Evolutionary conservation across 805 yeast species (phyloP).

Genomic region (Ogataea philodendri): DNA sequence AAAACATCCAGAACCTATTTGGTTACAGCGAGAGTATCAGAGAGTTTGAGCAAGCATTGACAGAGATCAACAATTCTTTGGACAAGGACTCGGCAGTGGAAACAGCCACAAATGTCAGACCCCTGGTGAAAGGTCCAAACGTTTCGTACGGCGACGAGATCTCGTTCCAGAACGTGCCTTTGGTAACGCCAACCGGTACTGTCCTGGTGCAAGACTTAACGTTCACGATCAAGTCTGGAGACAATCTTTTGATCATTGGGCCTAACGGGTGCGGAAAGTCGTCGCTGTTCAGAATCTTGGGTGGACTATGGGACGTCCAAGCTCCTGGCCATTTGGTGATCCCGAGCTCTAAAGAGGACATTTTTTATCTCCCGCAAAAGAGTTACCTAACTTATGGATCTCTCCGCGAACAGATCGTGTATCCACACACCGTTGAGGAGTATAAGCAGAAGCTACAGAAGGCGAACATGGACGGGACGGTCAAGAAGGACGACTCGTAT

Average conservation of each 20-base stretch:
- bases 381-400: conserved; percentile 83
- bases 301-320: conserved; percentile 89
- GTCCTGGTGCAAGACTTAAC: conserved; percentile 62
- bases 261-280: conserved; percentile 98
- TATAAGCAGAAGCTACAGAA: conserved; percentile 38
- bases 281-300: conserved; percentile 82
- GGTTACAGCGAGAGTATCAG: conserved; percentile 79
- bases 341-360: conserved; percentile 61
- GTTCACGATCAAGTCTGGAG: conserved; percentile 75
- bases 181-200: conserved; percentile 82
- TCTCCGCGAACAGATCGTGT: conserved; percentile 82
- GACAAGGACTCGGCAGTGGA: conserved; percentile 26
- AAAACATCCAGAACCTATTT: conserved; percentile 74
- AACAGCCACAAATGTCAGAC: conserved; percentile 18
- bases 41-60: conserved; percentile 63
- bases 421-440: conserved; percentile 71
- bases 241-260: conserved; percentile 85
- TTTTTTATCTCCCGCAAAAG: conserved; percentile 89
- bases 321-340: conserved; percentile 54
- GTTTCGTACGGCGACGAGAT: conserved; percentile 54
- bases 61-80: conserved; percentile 40
- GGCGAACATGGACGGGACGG: conserved; percentile 33
- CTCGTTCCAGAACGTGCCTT: conserved; percentile 71
- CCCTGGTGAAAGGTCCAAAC: conserved; percentile 34
- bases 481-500: conserved; percentile 44